These are phyloP conservation scores for Aphanomyces euteiches DNA, from an alignment of 352 stramenopile genomes.

Conservation along the genomic window DNA sequence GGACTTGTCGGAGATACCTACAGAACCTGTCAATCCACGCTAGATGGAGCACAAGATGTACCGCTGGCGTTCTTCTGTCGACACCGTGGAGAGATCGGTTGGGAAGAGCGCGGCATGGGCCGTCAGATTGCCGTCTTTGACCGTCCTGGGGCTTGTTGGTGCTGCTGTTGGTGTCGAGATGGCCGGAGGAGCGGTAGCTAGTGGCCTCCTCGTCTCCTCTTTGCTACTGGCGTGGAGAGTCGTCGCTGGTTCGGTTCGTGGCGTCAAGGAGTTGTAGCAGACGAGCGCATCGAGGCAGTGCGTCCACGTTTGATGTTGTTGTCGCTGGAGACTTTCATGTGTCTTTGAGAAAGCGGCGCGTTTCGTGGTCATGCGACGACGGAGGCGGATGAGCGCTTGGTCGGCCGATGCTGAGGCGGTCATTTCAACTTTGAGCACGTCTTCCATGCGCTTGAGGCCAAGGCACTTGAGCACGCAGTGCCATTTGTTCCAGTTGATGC, in stretches of 20 bases:
- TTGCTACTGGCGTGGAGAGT: no score
- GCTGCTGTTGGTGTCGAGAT: not conserved
- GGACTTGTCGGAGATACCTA: not conserved
- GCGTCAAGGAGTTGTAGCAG: not conserved
- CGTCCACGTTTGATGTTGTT: slow-evolving; percentile 16
- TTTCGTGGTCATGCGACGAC: slow-evolving; percentile 7
- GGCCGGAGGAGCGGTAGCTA: not conserved
- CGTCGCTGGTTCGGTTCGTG: no score
- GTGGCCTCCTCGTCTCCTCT: no score
- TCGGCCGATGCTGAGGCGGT: slow-evolving; percentile 2
- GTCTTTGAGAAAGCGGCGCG: slow-evolving; percentile 12
- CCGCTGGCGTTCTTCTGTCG: slow-evolving; percentile 7
- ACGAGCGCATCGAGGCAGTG: slow-evolving; percentile 23
- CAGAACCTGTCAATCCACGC: not conserved
- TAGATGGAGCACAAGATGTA: not conserved
- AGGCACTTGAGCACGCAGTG: slow-evolving; percentile 27
- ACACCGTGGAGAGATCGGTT: slow-evolving; percentile 1
- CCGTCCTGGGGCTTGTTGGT: not conserved
- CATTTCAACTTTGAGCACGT: slow-evolving; percentile 25
- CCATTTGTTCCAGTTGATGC: slow-evolving; percentile 31
- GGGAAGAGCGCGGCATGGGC: not conserved
- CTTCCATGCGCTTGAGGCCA: slow-evolving; percentile 26
- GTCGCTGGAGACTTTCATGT: not conserved
- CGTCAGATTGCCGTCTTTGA: not conserved
- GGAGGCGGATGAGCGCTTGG: slow-evolving; percentile 18